Base-by-base conservation (phyloP, 148 eudicot genomes). In the Mesembryanthemum crystallinum region DNA sequence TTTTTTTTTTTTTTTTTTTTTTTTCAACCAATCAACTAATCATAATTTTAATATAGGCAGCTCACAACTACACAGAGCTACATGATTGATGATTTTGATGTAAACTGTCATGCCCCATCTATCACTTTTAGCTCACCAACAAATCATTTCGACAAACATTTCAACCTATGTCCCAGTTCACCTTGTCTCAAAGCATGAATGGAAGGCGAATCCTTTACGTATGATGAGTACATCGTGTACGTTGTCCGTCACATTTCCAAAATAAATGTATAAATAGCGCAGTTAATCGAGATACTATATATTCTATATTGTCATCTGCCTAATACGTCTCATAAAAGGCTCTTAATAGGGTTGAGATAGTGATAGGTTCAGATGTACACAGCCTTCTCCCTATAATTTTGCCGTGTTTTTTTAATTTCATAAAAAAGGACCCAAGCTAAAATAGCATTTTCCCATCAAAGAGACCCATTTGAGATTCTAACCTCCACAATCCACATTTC, bases 121-220 rank as follows among this genome's bases (percentile, higher is more conserved):
- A 45, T 68, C 73, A 45, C 62, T 64, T 55, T 51, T 57, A 20
- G 76, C 30, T 78, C 76, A 69, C 67, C 54, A 71, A 54, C 74
- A 61, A 51, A 55, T 80, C 73, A 61, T 63, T 29, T 68, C 13
- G 28, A 39, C 8, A 65, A 54, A 52, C 61, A 70, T 45, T 27
- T 67, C 61, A 79, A 79, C 63, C 27, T 57, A 49, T 62, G 47
- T 75, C 75, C 75, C 39, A 61, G 11, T 62, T 71, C n/a, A 63
- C 64, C 39, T 17, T 72, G 57, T 63, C 75, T 63, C 27, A 51
- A 49, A 8, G 21, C 51, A 73, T 32, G 18, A 54, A 27, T 17
- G 28, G 52, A 29, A 57, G 27, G 61, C 61, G 7, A 57, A 8
- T 2, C n/a, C 5, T 21, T 52, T 12, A 12, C 58, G 6, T 52